Evolutionary conservation across 2,329 filamentous ascomycete species (phyloP).

Genomic region (Cordyceps javanica): DNA sequence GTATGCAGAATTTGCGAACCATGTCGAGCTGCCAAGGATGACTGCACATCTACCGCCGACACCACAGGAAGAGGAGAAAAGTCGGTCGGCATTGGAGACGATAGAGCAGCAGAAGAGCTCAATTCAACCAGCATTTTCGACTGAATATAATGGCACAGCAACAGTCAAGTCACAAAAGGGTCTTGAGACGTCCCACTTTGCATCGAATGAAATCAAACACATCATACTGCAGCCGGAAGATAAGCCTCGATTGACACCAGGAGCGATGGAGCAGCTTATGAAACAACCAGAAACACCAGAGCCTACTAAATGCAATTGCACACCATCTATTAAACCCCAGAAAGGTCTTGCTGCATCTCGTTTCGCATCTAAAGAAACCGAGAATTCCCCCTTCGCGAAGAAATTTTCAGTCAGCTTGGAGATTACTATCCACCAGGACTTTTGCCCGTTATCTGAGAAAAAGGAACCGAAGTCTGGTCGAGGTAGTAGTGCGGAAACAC

Average conservation of each 20-base stretch:
- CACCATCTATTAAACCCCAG: background rate
- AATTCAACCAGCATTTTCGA: background rate
- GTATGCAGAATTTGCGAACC: background rate
- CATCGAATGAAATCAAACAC: background rate
- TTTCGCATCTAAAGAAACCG: slow-evolving; percentile 1
- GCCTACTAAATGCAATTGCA: background rate
- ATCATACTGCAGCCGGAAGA: background rate
- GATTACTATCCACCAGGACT: background rate
- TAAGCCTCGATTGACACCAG: background rate
- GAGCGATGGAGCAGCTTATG: background rate
- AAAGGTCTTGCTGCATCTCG: slow-evolving; percentile 4
- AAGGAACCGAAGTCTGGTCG: background rate
- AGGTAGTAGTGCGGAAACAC: background rate
- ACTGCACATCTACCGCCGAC: background rate
- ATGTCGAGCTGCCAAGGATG: background rate
- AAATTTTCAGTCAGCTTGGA: background rate
- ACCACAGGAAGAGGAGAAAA: background rate
- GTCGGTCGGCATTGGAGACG: background rate
- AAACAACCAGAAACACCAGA: background rate
- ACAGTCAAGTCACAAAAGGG: background rate
- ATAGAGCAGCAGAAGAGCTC: background rate
- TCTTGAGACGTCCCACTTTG: slow-evolving; percentile 1
- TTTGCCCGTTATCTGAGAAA: background rate
- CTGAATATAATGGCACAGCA: background rate
- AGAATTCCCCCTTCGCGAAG: background rate